Evolutionary conservation across 2,329 filamentous ascomycete species (phyloP).

Genomic region (Paraphoma chrysanthemicola): DNA sequence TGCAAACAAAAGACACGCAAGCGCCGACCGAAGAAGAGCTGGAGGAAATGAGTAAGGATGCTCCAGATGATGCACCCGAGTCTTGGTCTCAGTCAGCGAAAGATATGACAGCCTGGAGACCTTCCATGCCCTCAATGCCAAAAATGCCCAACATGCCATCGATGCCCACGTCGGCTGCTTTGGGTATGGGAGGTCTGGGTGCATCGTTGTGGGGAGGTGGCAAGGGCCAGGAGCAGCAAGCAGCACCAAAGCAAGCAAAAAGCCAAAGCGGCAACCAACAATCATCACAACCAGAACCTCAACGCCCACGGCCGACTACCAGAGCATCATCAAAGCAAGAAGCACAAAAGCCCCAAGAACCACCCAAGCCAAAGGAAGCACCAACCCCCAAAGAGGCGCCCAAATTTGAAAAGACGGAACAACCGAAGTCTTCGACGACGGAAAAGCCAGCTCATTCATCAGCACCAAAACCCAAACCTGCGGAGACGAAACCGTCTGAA

Average conservation of each 20-base stretch:
- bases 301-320: slow-evolving; percentile 8
- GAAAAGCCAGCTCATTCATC: background rate
- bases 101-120: slow-evolving; percentile 44
- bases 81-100: slow-evolving; percentile 40
- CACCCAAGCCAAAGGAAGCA: slow-evolving; percentile 19
- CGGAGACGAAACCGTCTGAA: background rate
- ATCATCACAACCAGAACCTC: slow-evolving; percentile 4
- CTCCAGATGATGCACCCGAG: slow-evolving; percentile 40
- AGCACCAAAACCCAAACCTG: slow-evolving; percentile 2
- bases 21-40: slow-evolving; percentile 41
- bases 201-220: slow-evolving; percentile 32
- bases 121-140: slow-evolving; percentile 37
- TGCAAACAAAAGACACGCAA: slow-evolving; percentile 43
- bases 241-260: slow-evolving; percentile 9
- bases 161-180: slow-evolving; percentile 25
- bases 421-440: slow-evolving; percentile 1
- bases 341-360: slow-evolving; percentile 7
- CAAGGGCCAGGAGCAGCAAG: slow-evolving; percentile 15
- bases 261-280: slow-evolving; percentile 7
- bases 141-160: slow-evolving; percentile 35
- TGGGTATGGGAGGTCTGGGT: slow-evolving; percentile 36
- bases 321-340: slow-evolving; percentile 22
- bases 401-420: slow-evolving; percentile 16
- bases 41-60: slow-evolving; percentile 43
- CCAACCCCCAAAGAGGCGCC: slow-evolving; percentile 20